Base-by-base conservation (phyloP, 129 eudicot genomes). In the Artemisia tridentata region DNA sequence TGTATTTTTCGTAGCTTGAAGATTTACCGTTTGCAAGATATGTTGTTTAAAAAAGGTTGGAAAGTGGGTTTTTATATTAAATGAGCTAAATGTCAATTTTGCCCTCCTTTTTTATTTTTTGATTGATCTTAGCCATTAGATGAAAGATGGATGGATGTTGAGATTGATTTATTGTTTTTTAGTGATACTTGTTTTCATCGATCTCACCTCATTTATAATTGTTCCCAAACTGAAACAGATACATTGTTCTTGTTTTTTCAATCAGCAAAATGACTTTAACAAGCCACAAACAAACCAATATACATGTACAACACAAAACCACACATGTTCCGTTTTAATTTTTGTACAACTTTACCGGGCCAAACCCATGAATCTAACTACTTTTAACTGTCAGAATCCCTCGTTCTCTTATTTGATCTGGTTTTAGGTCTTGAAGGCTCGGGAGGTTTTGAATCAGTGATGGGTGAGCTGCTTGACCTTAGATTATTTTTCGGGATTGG, bases 351-450 rank as follows among this genome's bases (percentile, higher is more conserved):
- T 38, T 38, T 7, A 38, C 45, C 10, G 45, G 11, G 11, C 10
- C 45, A 38, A 38, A 14, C 55, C 46, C 46, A 72, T 15, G 31
- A 52, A 52, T 18, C 8, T 53, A 60, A 69, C 72, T 53, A 15
- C 50, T 51, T 63, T 69, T 62, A 78, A 55, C 72, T 55, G 25
- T 78, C 81, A 47, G 55, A 54, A 53, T 78, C 81, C n/a, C 77
- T 69, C 67, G 8, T 71, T 63, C 72, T 71, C 77, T 78, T 78
- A n/a, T 78, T 78, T 48, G 81, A 78, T 71, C 81, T 78, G 3
- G 81, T 78, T 71, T 78, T 78, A 15, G 81, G 81, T 71, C 81
- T 71, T 53, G 77, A 78, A 71, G 61, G 14, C 64, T 78, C 81
- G 4, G 68, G 23, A 68, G 68, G 9, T 18, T 67, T 75, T 58